phyloP scores from a whole-genome alignment of 768 basidiomycete species.

The Suillus fuscotomentosus region DNA sequence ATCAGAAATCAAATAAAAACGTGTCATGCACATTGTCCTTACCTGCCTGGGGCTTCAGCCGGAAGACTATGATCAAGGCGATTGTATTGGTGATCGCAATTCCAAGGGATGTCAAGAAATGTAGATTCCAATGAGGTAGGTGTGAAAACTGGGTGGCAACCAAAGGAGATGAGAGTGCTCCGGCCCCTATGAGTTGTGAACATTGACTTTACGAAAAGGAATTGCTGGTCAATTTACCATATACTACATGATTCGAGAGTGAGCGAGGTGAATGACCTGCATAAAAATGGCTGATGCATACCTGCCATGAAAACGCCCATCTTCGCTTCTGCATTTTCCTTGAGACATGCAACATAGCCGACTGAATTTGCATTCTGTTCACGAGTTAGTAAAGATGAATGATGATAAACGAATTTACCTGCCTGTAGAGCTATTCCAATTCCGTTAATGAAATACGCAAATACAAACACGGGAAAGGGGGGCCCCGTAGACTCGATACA shows the following conservation, averaged over 20 bases:
- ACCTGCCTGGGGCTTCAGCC: constrained; percentile 73
- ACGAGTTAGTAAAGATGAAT: neutral
- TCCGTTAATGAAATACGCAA: constrained; percentile 47
- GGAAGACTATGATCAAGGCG: constrained; percentile 57
- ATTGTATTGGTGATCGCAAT: constrained; percentile 57
- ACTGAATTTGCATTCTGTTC: constrained; percentile 69
- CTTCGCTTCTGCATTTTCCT: constrained; percentile 54
- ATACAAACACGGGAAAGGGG: constrained; percentile 63
- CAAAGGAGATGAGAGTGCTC: constrained; percentile 69
- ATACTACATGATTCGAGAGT: neutral
- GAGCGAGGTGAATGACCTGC: neutral
- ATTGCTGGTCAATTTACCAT: neutral
- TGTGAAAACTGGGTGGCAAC: constrained; percentile 81
- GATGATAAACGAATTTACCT: neutral
- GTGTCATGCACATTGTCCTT: constrained; percentile 9
- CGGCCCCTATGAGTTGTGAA: constrained; percentile 45
- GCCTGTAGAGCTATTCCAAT: constrained; percentile 50
- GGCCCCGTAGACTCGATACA: constrained; percentile 52
- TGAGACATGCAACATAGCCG: constrained; percentile 62
- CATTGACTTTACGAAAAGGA: neutral
- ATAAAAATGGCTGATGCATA: neutral
- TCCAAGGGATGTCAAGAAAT: constrained; percentile 70
- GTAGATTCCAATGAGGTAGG: constrained; percentile 67
- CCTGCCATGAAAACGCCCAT: constrained; percentile 68
- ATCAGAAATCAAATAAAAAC: neutral